Evolutionary conservation across 192 early-diverging fungal genomes (phyloP).

Genomic region (Entomortierella lignicola): DNA sequence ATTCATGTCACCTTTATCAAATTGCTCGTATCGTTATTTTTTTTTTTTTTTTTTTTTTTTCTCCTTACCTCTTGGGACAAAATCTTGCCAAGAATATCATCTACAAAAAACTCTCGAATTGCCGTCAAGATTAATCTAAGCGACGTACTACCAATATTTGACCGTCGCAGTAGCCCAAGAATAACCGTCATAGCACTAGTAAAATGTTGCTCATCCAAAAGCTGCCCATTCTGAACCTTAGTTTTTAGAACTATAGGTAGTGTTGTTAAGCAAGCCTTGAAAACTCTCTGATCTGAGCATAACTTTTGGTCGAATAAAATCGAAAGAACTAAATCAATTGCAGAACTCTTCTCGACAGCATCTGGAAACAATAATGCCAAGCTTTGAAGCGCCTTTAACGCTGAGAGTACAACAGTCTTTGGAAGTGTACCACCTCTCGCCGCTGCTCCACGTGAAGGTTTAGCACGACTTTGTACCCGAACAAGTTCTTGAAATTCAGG

Average conservation of each 20-base stretch:
- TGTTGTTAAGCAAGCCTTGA: constrained; percentile 48
- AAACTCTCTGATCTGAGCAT: constrained; percentile 42
- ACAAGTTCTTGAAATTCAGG: constrained; percentile 20
- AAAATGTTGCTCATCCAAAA: constrained; percentile 43
- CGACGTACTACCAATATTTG: constrained; percentile 22
- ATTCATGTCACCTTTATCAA: not conserved
- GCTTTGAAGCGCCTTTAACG: constrained; percentile 45
- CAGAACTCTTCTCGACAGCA: constrained; percentile 24
- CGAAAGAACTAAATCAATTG: constrained; percentile 30
- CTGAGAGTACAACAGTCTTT: constrained; percentile 43
- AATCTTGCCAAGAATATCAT: constrained; percentile 28
- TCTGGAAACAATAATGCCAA: constrained; percentile 32
- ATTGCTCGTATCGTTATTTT: too few relatives aligned
- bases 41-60: constrained; percentile 2
- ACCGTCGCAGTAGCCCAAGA: constrained; percentile 21
- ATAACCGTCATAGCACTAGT: constrained; percentile 34
- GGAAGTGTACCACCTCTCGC: constrained; percentile 29
- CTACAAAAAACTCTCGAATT: constrained; percentile 36
- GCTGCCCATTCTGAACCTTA: constrained; percentile 39
- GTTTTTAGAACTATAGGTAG: constrained; percentile 41
- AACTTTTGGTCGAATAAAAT: constrained; percentile 35
- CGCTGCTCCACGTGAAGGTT: constrained; percentile 17
- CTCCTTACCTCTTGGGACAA: constrained; percentile 25
- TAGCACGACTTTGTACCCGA: constrained; percentile 9
- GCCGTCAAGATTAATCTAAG: constrained; percentile 28